These are phyloP conservation scores for Aspergillus sp. DNA, from an alignment of 2,329 filamentous ascomycete species.

Conservation along the genomic window DNA sequence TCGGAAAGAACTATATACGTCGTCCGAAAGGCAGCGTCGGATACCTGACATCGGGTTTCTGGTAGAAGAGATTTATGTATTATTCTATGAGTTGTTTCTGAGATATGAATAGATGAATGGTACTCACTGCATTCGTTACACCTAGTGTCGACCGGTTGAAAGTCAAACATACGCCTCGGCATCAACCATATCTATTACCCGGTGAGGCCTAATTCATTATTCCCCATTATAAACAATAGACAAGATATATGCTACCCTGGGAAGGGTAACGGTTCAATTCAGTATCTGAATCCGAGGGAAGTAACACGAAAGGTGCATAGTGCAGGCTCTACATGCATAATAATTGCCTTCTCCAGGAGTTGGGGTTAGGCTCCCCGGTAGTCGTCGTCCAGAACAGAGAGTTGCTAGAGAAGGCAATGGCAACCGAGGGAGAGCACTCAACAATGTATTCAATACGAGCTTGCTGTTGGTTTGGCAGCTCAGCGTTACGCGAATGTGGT, in stretches of 20 bases:
- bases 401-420: too few species aligned
- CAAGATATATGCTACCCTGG: too few species aligned
- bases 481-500: not conserved
- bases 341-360: not conserved
- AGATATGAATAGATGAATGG: not conserved
- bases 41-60: not conserved
- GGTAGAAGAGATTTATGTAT: not conserved
- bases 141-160: too few species aligned
- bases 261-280: too few species aligned
- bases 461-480: not conserved
- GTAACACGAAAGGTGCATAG: not conserved
- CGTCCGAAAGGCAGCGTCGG: not conserved
- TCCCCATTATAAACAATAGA: too few species aligned
- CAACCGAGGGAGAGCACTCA: not conserved
- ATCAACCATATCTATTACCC: not conserved
- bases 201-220: too few species aligned
- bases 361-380: not conserved
- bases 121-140: not conserved
- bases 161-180: too few species aligned
- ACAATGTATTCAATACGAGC: not conserved
- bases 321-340: not conserved
- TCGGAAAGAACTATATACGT: constrained; percentile 13
- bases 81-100: not conserved
- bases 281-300: too few species aligned
- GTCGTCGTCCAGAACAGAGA: not conserved